Evolutionary conservation across 768 basidiomycete genomes (phyloP), one percentile per base, ranked within the genome.

Genomic region (Tulasnella sp.): DNA sequence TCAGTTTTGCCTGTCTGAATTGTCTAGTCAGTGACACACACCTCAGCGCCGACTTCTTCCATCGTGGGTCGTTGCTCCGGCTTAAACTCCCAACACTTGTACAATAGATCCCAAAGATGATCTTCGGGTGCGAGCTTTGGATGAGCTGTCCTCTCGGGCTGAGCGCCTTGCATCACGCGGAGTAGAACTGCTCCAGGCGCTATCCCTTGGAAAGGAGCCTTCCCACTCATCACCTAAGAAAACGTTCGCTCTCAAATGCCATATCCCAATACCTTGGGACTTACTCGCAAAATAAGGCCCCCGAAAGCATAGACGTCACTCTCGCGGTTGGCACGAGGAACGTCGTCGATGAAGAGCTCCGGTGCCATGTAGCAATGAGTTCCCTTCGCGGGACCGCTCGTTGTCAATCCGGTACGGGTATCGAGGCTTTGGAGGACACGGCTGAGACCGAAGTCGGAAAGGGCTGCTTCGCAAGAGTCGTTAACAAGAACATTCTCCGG

Each of bases 401-500:
- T 63, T 0, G 71, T 72, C 7, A 42, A 64, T 11, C 37, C 64
- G 1, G 64, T 36, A 37, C 36, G 36, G 1, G 9, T 19, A 14
- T n/a, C 39, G 16, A 47, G 11, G 22, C 44, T 47, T 2, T 64
- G 32, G 7, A 72, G 9, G 8, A 72, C 37, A 7, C 64, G 35
- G 14, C 39, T 41, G 11, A 72, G n/a, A 3, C 71, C 71, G 29
- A 64, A 72, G 17, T 72, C 71, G n/a, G 39, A 72, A 19, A 72
- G 39, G 2, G 36, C 35, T 19, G 71, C 71, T 37, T 63, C 36
- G 8, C 37, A 29, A 12, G 64, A 22, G 42, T 63, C 62, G 62
- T 72, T 72, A 41, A 72, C 35, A 6, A 72, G 29, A 12, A 72
- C 40, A 34, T 72, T 72, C 36, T 72, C 71, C 35, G 37, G 64